Percentiles rank a stretch among this genome's conserved stretches.
phyloP scores from a whole-genome alignment of 75 land plant species.

The Pinus taeda region DNA sequence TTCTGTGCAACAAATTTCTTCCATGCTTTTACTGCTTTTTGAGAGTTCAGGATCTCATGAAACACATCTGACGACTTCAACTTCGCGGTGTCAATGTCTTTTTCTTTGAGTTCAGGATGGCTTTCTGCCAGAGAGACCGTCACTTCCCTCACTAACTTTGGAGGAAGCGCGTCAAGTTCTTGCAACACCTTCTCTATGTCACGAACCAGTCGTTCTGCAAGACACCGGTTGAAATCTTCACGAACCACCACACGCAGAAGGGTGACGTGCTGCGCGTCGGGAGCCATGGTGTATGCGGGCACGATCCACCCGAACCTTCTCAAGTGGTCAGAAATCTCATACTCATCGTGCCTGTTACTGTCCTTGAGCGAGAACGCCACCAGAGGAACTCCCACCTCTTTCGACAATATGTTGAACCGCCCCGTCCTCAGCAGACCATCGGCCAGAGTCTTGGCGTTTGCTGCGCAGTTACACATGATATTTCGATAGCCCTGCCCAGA shows the following conservation, averaged over 20 bases:
- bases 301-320: constrained; percentile 58
- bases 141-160: background rate
- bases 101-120: background rate
- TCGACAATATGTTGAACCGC: constrained; percentile 45
- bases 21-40: too few species aligned
- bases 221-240: constrained; percentile 53
- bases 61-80: too few species aligned
- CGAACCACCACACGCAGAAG: constrained; percentile 54
- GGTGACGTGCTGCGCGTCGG: constrained; percentile 36
- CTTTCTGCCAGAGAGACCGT: background rate
- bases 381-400: constrained; percentile 45
- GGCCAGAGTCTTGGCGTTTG: constrained; percentile 33
- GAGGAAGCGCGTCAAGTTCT: constrained; percentile 24
- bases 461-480: constrained; percentile 39
- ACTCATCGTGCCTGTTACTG: constrained; percentile 23
- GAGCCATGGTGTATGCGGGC: constrained; percentile 67
- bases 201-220: constrained; percentile 35
- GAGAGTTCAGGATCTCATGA: too few species aligned
- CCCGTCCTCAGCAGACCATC: constrained; percentile 33
- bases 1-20: too few species aligned
- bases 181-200: constrained; percentile 39
- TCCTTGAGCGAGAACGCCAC: constrained; percentile 57
- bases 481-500: constrained; percentile 38
- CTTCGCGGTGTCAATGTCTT: too few species aligned
- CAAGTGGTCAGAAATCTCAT: constrained; percentile 43